These are phyloP conservation scores for Chaetomium sp. DNA, from an alignment of 2,329 filamentous ascomycete genomes.

Conservation along the genomic window DNA sequence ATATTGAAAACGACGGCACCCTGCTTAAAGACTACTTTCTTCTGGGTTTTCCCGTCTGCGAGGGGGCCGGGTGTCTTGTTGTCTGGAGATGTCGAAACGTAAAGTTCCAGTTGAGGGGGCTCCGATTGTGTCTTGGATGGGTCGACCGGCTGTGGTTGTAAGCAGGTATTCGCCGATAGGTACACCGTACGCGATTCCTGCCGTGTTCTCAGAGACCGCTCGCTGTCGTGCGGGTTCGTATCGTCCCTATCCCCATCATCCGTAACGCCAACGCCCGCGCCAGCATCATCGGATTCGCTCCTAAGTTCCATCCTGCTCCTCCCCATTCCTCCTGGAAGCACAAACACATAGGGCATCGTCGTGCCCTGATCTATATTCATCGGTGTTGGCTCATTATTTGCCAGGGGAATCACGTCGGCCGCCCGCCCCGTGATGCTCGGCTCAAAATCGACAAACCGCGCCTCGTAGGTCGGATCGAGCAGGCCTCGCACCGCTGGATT, in stretches of 20 bases:
- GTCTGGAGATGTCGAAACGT: slow-evolving; percentile 59
- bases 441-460: slow-evolving; percentile 56
- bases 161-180: slow-evolving; percentile 80
- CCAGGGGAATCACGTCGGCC: slow-evolving; percentile 42
- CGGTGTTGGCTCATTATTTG: slow-evolving; percentile 58
- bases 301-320: slow-evolving; percentile 24
- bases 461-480: slow-evolving; percentile 43
- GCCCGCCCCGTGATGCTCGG: slow-evolving; percentile 58
- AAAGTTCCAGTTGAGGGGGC: slow-evolving; percentile 71
- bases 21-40: slow-evolving; percentile 48
- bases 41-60: slow-evolving; percentile 39
- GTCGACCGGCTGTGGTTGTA: slow-evolving; percentile 58
- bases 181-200: slow-evolving; percentile 52
- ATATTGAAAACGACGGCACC: slow-evolving; percentile 64
- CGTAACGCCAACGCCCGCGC: slow-evolving; percentile 9
- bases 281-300: slow-evolving; percentile 18
- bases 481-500: slow-evolving; percentile 10
- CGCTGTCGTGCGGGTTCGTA: not conserved
- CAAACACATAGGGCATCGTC: slow-evolving; percentile 59
- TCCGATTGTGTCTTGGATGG: slow-evolving; percentile 37
- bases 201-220: slow-evolving; percentile 12
- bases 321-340: slow-evolving; percentile 46
- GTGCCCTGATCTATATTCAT: slow-evolving; percentile 57
- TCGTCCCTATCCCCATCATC: slow-evolving; percentile 8
- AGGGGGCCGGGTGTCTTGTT: slow-evolving; percentile 62